Base-by-base conservation (phyloP, 2,329 filamentous ascomycete genomes). In the Aulographum hederae region DNA sequence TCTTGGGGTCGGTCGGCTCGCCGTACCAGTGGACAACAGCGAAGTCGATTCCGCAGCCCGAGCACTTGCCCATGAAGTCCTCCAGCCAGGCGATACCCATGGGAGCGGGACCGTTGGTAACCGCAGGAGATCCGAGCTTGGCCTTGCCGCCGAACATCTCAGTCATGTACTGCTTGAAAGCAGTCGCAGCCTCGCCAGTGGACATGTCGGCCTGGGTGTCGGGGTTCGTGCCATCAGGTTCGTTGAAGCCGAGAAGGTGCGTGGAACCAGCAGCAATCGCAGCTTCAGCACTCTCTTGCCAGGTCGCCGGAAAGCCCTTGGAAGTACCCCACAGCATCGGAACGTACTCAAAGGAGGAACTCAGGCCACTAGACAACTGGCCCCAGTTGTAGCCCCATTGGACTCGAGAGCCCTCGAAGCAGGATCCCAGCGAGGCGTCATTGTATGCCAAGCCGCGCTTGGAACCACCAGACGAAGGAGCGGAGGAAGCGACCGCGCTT, bases 271-370 rank as follows among this genome's bases (percentile, higher is more conserved):
- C n/a, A 5, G 42, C 41, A 18, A 51, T 41, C 10, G 26, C 36
- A 0, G 38, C 30, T 0, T 16, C 32, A 6, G 43, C 43, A 18
- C 42, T 37, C 1, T 11, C 33, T 1, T 19, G 32, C 50, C 49
- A 51, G 2, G 15, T 32, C 8, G 8, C 6, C 1, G 40, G 45
- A 25, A 43, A 37, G 2, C 41, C 37, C 2, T 18, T 11, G 1
- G 14, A 18, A 6, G 5, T 5, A 13, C 18, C 19, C 37, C 44
- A 41, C 30, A 79, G 65, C 54, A 70, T 77, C 39, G 78, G 78
- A 33, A 78, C 62, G 56, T 61, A 84, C 45, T 64, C n/a, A n/a
- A n/a, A n/a, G n/a, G n/a, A n/a, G n/a, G n/a, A n/a, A n/a, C n/a
- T n/a, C n/a, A n/a, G n/a, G n/a, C n/a, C n/a, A n/a, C n/a, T n/a